These are phyloP conservation scores for Penicillium pulvis DNA, from an alignment of 495 filamentous ascomycete species.

Conservation along the genomic window DNA sequence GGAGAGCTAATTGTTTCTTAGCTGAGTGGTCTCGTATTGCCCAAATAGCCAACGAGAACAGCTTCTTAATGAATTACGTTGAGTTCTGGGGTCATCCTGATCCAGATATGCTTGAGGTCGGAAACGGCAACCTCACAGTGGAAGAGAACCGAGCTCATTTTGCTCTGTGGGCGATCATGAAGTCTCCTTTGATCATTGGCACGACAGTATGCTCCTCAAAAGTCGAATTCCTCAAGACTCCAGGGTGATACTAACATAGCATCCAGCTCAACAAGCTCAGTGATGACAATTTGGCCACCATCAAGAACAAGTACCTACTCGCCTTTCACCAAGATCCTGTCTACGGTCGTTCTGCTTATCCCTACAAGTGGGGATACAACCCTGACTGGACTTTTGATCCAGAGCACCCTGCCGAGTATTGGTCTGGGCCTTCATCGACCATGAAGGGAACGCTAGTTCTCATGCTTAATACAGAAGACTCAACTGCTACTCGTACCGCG, in stretches of 20 bases:
- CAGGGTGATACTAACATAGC: slow-evolving; percentile 7
- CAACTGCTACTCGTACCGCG: slow-evolving; percentile 41
- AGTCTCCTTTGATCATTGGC: slow-evolving; percentile 59
- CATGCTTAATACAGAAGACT: slow-evolving; percentile 52
- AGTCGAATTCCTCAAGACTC: background rate
- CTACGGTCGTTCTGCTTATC: slow-evolving; percentile 54
- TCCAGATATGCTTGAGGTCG: slow-evolving; percentile 70
- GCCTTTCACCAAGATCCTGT: slow-evolving; percentile 63
- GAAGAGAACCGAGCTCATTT: slow-evolving; percentile 53
- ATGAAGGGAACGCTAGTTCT: slow-evolving; percentile 52
- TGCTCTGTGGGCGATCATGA: slow-evolving; percentile 60
- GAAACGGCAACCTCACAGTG: slow-evolving; percentile 58
- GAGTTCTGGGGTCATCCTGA: slow-evolving; percentile 61
- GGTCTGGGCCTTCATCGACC: slow-evolving; percentile 53
- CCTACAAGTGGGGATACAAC: slow-evolving; percentile 68
- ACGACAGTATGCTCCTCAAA: slow-evolving; percentile 37
- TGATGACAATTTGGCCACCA: slow-evolving; percentile 47
- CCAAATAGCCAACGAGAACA: slow-evolving; percentile 43
- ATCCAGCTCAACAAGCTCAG: slow-evolving; percentile 46
- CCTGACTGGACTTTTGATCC: slow-evolving; percentile 63
- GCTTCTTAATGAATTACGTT: slow-evolving; percentile 49
- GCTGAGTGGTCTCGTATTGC: slow-evolving; percentile 45
- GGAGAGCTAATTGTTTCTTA: slow-evolving; percentile 23
- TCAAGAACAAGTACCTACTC: slow-evolving; percentile 61
- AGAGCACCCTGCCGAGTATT: slow-evolving; percentile 61